Base-by-base conservation (phyloP, 768 basidiomycete species). In the Exidia glandulosa region DNA sequence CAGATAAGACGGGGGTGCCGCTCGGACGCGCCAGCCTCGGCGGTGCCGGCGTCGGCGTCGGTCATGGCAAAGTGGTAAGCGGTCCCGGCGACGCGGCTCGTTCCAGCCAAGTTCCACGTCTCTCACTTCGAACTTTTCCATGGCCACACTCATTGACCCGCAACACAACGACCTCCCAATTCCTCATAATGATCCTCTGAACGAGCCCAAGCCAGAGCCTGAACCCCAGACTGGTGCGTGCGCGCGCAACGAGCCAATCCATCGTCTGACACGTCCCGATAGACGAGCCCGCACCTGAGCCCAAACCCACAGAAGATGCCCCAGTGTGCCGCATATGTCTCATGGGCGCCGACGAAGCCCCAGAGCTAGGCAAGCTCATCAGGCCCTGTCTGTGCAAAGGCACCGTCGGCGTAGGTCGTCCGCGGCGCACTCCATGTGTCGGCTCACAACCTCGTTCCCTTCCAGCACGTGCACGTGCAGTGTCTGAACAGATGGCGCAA, bases 311-410 rank as follows among this genome's bases (percentile, higher is more conserved):
- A 13, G 57, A 37, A 32, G 68, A 68, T 31, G 68, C 70, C 10
- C 60, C 63, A 37, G 65, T 67, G 48, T 94, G 92, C 67, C 79
- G 92, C 58, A 94, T 94, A 52, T 94, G 92, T 68, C 76, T 91
- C 30, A 86, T 87, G 37, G 85, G 87, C 3, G 70, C 74, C 12
- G 79, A 81, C 50, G 72, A 73, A n/a, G 70, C 67, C 48, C 68
- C 64, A 0, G 77, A 80, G 29, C 74, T 87, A 41, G 92, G 92
- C 2, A 81, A 84, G 58, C 80, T 94, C 64, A 90, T 94, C 64
- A 82, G 85, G 32, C 92, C 92, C 4, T 90, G 88, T 69, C 74
- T 85, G 2, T 89, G 88, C 70, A 84, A 81, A 62, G 91, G 91
- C 47, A 85, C 86, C 25, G 88, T 92, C 61, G 86, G 84, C 61